phyloP scores from a whole-genome alignment of 345 rosid genomes.

The Brassica juncea region DNA sequence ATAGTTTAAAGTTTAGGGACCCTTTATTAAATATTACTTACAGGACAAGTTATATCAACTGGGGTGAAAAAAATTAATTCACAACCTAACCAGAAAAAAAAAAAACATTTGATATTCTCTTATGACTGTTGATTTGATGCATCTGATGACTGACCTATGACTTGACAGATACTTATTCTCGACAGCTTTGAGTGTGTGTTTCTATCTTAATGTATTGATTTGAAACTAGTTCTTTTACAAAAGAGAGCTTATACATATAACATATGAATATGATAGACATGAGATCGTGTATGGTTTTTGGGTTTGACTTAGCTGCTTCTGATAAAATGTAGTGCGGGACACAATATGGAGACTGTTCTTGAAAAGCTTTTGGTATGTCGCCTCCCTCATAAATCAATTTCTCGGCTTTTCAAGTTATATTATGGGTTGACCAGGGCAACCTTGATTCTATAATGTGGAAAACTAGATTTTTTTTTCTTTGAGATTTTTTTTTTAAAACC shows the following conservation, averaged over 20 bases:
- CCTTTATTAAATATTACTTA: neutral
- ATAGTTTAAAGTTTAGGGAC: neutral
- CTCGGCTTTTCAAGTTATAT: constrained; percentile 18
- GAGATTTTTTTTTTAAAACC: too few relatives aligned
- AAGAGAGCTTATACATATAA: neutral
- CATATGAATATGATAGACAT: too few relatives aligned
- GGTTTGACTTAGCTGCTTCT: constrained; percentile 29
- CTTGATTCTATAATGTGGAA: constrained; percentile 71
- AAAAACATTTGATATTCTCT: too few relatives aligned
- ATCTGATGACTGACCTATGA: neutral
- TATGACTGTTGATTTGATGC: neutral
- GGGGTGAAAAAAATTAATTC: too few relatives aligned
- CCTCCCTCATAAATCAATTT: neutral
- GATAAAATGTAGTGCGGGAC: constrained; percentile 67
- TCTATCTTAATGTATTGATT: neutral
- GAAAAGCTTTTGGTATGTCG: constrained; percentile 60
- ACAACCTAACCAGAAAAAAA: too few relatives aligned
- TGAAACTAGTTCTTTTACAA: neutral
- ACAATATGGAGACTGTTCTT: constrained; percentile 71
- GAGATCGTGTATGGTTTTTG: neutral
- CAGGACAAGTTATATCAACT: too few relatives aligned
- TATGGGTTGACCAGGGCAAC: constrained; percentile 49
- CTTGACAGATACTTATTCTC: neutral
- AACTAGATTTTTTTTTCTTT: constrained; percentile 26
- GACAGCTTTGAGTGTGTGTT: neutral